phyloP scores from a whole-genome alignment of 805 yeast genomes.

The Saccharomycopsis babjevae region DNA sequence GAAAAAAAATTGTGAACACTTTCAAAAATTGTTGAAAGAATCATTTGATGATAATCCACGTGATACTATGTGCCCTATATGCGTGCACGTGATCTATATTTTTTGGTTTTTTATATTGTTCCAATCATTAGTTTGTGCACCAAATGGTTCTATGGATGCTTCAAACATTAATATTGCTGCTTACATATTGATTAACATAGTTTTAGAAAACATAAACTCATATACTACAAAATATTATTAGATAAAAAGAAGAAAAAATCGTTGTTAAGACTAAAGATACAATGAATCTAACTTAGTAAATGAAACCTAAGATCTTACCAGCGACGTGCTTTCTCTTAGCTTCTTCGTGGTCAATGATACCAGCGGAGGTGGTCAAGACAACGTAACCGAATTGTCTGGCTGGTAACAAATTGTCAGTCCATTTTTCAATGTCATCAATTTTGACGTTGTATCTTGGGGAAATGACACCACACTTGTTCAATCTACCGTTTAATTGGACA shows the following conservation, averaged over 20 bases:
- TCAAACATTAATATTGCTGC: too few species aligned
- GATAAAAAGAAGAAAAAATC: not conserved
- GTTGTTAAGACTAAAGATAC: not conserved
- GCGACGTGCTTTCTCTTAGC: constrained; percentile 99
- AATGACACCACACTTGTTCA: constrained; percentile 98
- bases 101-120: too few species aligned
- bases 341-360: constrained; percentile 99
- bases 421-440: constrained; percentile 90
- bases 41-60: too few species aligned
- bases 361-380: constrained; percentile 97
- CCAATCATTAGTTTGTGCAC: too few species aligned
- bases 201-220: not conserved
- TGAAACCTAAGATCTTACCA: constrained; percentile 97
- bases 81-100: too few species aligned
- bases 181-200: too few species aligned
- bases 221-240: not conserved
- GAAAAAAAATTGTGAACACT: too few species aligned
- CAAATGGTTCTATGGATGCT: too few species aligned
- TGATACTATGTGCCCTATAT: too few species aligned
- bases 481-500: constrained; percentile 93
- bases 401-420: constrained; percentile 97
- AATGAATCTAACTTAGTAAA: constrained; percentile 45
- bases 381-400: constrained; percentile 99
- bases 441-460: constrained; percentile 98
- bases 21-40: too few species aligned